Evolutionary conservation across 768 basidiomycete genomes (phyloP).

Genomic region (Gymnopilus dilepis): DNA sequence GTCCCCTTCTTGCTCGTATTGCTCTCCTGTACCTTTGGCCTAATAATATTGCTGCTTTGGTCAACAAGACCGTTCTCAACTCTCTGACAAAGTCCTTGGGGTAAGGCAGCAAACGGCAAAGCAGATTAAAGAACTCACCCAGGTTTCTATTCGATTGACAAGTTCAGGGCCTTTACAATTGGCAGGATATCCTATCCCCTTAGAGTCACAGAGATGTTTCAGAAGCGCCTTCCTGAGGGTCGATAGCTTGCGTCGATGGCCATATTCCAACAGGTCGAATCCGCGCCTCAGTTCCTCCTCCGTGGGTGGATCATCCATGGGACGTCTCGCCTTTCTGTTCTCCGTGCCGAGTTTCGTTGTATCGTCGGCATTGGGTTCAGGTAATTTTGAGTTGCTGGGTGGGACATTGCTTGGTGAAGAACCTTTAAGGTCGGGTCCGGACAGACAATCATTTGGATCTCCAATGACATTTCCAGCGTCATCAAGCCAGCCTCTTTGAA

Average conservation of each 20-base stretch:
- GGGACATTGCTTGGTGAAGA: neutral
- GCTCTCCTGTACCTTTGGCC: neutral
- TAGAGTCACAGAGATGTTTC: neutral
- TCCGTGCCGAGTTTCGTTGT: too few species aligned
- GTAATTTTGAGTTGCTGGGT: neutral
- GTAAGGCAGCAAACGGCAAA: neutral
- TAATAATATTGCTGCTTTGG: neutral
- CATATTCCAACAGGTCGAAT: slow-evolving; percentile 23
- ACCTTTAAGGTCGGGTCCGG: neutral
- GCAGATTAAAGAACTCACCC: neutral
- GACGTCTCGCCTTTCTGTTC: neutral
- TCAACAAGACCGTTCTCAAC: neutral
- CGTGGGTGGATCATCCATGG: neutral
- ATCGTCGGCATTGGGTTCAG: too few species aligned
- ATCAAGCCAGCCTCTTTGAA: neutral
- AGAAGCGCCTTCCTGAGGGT: slow-evolving; percentile 42
- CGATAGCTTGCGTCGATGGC: slow-evolving; percentile 35
- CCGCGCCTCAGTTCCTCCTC: neutral
- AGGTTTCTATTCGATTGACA: neutral
- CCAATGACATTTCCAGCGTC: neutral
- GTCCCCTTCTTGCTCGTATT: neutral
- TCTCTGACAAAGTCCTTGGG: neutral
- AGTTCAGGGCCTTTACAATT: neutral
- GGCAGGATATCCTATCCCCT: neutral
- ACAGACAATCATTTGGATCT: neutral